Evolutionary conservation across 257 asterid genomes (phyloP), one percentile per base, ranked within the genome.

Genomic region (Solanum tacnaense): DNA sequence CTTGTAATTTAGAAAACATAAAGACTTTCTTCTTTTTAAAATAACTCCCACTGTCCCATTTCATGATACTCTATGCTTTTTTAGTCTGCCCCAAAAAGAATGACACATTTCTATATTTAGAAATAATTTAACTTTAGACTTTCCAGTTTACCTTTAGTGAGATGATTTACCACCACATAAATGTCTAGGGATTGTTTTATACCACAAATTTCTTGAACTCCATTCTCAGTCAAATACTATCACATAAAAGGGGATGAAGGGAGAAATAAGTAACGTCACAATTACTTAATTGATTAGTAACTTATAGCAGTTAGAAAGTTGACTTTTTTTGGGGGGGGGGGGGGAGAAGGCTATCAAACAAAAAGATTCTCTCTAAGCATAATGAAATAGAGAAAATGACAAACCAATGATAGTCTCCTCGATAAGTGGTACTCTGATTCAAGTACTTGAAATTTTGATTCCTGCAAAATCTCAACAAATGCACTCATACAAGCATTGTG

Each of bases 341-440:
- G 3, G 27, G 9, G 18, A 73, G 49, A 73, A 34, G 82, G 29
- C 49, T 8, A 74, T 74, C 83, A 75, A 38, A 35, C 83, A 9
- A 36, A 38, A 75, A 75, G 5, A 23, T 75, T 36, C 62, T 16
- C n/a, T 49, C 68, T 81, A 29, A 46, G 85, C 41, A 81, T 46
- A 16, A 27, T 36, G 41, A 46, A 46, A 46, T 81, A 9, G 89
- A 89, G 89, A 83, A 87, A 84, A 83, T 46, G 60, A 67, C 93
- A 87, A 91, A 96, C 98, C 84, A 84, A 84, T 68, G 89, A 87
- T 87, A 96, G 88, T 90, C 90, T 92, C 58, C 90, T 85, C 31
- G 94, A 92, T 87, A 96, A 89, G 86, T 92, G 93, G 92, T 93
- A 96, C 86, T 96, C 98, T 31, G 94, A 89, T 89, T 96, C 96